These are phyloP conservation scores for Lagenidium giganteum DNA, from an alignment of 352 stramenopile genomes.

Conservation along the genomic window DNA sequence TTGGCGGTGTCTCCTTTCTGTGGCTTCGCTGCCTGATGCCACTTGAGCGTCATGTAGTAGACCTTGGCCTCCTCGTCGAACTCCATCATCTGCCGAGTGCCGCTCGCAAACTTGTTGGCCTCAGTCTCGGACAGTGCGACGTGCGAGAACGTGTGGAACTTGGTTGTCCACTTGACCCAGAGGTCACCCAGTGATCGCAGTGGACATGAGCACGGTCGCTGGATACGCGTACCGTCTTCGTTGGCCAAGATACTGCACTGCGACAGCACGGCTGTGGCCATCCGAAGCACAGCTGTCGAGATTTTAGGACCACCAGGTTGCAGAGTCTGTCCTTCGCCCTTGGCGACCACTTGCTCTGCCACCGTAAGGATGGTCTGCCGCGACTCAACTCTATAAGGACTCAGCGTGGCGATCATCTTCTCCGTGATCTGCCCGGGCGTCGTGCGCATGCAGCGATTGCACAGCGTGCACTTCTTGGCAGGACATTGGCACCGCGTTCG, in stretches of 20 bases:
- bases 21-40: constrained; percentile 72
- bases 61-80: constrained; percentile 36
- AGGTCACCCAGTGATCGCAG: constrained; percentile 73
- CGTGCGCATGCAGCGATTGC: constrained; percentile 59
- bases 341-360: constrained; percentile 36
- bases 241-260: constrained; percentile 71
- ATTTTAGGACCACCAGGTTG: constrained; percentile 34
- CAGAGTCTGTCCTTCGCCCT: constrained; percentile 44
- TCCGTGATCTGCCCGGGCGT: constrained; percentile 46
- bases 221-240: constrained; percentile 46
- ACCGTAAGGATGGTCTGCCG: constrained; percentile 36
- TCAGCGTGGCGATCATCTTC: constrained; percentile 60
- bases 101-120: constrained; percentile 58
- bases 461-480: constrained; percentile 78
- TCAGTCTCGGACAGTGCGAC: constrained; percentile 48
- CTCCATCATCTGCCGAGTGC: constrained; percentile 85
- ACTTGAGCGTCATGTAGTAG: constrained; percentile 84
- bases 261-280: constrained; percentile 52
- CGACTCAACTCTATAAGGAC: constrained; percentile 31
- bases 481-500: constrained; percentile 72
- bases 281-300: constrained; percentile 45
- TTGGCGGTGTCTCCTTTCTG: constrained; percentile 84
- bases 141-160: constrained; percentile 73
- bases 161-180: constrained; percentile 78
- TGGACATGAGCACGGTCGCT: constrained; percentile 69